Conservation (phyloP, 1,284 basidiomycete genomes). For the Trichosporon coremiiforme region DNA sequence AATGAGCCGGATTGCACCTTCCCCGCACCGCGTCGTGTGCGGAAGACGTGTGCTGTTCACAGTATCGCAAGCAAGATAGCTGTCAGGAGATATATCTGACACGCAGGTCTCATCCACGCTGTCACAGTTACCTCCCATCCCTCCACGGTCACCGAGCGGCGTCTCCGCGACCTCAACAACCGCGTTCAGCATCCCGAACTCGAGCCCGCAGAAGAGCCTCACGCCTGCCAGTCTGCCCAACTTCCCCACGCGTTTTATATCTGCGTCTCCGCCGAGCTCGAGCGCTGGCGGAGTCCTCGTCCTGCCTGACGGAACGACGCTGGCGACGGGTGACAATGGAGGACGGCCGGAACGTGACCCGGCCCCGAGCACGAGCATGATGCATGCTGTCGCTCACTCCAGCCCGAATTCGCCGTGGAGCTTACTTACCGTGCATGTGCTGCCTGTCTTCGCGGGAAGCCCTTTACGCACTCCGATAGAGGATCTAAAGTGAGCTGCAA, state of each 20-base stretch:
- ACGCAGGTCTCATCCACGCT: slow-evolving; percentile 51
- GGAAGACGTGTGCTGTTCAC: background rate
- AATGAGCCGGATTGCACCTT: background rate
- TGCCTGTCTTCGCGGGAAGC: slow-evolving; percentile 90
- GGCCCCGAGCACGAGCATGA: slow-evolving; percentile 23
- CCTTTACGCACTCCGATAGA: slow-evolving; percentile 86
- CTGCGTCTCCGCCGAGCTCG: slow-evolving; percentile 23
- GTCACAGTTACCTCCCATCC: slow-evolving; percentile 50
- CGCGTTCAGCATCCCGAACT: slow-evolving; percentile 13
- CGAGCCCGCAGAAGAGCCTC: slow-evolving; percentile 1
- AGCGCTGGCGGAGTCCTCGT: slow-evolving; percentile 38
- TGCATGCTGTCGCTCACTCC: slow-evolving; percentile 45
- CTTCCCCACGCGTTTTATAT: background rate
- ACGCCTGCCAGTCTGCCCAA: background rate
- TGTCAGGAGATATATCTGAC: background rate
- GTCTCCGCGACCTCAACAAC: slow-evolving; percentile 16
- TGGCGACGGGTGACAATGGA: slow-evolving; percentile 29
- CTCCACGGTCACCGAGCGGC: slow-evolving; percentile 43
- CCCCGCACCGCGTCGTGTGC: background rate
- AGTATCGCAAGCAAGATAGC: background rate
- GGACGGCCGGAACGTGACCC: slow-evolving; percentile 19
- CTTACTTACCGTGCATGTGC: slow-evolving; percentile 76
- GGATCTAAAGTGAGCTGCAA: slow-evolving; percentile 68
- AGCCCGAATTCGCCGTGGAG: slow-evolving; percentile 66
- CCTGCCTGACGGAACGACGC: slow-evolving; percentile 48